Base-by-base conservation (phyloP, 1,284 basidiomycete species). In the Cutaneotrichosporon cutaneum region DNA sequence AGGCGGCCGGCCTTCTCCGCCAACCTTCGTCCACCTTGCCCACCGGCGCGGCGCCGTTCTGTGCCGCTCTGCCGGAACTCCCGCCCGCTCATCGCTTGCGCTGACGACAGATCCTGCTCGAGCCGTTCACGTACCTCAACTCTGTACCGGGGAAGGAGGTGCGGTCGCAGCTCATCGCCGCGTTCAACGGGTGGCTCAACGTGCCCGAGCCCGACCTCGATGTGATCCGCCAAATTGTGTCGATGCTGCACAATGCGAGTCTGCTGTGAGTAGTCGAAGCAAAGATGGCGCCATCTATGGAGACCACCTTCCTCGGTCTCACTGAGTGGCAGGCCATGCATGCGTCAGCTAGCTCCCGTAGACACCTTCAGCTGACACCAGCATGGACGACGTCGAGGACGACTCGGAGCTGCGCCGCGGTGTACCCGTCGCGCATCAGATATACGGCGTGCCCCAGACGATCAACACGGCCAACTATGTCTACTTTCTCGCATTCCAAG, bases 401-500 rank as follows among this genome's bases (percentile, higher is more conserved):
- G 90, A 91, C 68, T 92, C 93, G 0, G 90, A 94, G 69, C 83
- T 99, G 27, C 84, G 96, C 10, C 81, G 94, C 60, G 94, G 95
- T 0, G 83, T 87, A 26, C 96, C 69, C 85, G 94, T 95, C 16
- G 87, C 92, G 0, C 94, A 99, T 81, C 92, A 90, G 80, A 93
- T 98, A 66, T 99, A 95, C 72, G 95, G 95, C 2, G 81, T 96
- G 2, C 92, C 95, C 0, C 94, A 98, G 75, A 97, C 95, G 0
- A 94, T 99, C 81, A 99, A 99, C 76, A 88, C 91, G 0, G 95
- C 94, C 1, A 98, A 98, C 77, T 98, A 98, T 70, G 92, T 94
- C 47, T 98, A 96, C 77, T 98, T 98, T 72, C 84, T 90, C 32
- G 92, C 90, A 0, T 92, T 89, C 77, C 85, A 89, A 68, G 88